Evolutionary conservation across 2,329 filamentous ascomycete species (phyloP).

Genomic region (Aspergillus versicolor): DNA sequence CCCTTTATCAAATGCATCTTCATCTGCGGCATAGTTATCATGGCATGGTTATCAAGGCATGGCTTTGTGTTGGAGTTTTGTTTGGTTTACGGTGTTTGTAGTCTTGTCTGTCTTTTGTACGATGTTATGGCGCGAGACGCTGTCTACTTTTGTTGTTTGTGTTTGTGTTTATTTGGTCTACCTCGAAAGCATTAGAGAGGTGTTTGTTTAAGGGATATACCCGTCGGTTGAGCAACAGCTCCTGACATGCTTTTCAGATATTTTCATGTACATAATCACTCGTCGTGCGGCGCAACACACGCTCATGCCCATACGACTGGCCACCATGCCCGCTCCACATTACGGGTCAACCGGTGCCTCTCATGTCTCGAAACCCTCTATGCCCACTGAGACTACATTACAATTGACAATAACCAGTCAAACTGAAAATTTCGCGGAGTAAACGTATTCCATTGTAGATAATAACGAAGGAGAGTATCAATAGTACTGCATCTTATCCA

Average conservation of each 20-base stretch:
- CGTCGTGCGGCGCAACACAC: neutral
- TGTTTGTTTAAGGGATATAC: constrained; percentile 19
- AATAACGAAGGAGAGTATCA: constrained; percentile 7
- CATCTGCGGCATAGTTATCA: neutral
- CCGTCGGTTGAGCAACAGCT: constrained; percentile 23
- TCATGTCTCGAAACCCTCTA: neutral
- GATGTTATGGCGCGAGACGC: neutral
- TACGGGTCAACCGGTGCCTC: neutral
- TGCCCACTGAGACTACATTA: neutral
- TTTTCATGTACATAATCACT: neutral
- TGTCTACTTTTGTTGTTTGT: neutral
- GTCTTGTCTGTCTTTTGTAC: neutral
- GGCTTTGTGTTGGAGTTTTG: neutral
- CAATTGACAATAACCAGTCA: neutral
- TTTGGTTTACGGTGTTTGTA: neutral
- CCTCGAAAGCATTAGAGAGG: neutral
- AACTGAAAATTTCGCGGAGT: neutral
- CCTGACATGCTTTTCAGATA: constrained; percentile 14
- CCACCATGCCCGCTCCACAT: neutral
- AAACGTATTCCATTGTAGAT: constrained; percentile 6
- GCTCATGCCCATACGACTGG: neutral
- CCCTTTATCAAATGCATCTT: neutral
- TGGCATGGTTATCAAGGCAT: neutral
- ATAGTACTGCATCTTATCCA: constrained; percentile 11
- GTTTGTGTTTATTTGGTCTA: neutral